Percentiles rank a stretch among this genome's conserved stretches.
Evolutionary conservation across 2,329 filamentous ascomycete genomes (phyloP).

Genomic region (Shiraia sp.): DNA sequence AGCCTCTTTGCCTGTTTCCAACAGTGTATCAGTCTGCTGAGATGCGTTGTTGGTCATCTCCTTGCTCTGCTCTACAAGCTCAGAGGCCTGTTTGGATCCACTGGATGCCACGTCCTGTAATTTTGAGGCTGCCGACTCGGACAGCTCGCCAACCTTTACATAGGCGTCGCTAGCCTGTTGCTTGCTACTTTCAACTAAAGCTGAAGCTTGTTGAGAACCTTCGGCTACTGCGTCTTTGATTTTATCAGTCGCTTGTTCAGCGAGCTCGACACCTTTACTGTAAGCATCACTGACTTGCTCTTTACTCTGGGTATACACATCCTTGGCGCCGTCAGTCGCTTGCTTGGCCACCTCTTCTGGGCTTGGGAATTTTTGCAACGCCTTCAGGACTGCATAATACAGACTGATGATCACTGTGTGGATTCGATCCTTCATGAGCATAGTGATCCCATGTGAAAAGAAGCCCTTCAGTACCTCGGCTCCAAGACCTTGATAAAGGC

Average conservation of each 20-base stretch:
- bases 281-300: constrained; percentile 26
- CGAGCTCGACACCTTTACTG: constrained; percentile 28
- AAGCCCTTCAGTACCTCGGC: constrained; percentile 83
- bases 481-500: constrained; percentile 75
- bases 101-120: constrained; percentile 7
- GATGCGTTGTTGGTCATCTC: constrained; percentile 2
- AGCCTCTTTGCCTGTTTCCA: constrained; percentile 29
- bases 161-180: constrained; percentile 21
- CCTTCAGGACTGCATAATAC: constrained; percentile 67
- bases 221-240: constrained; percentile 28
- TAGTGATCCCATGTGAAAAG: constrained; percentile 82
- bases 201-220: constrained; percentile 32
- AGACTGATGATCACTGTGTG: constrained; percentile 72
- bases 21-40: constrained; percentile 21
- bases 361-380: constrained; percentile 47
- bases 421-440: constrained; percentile 80
- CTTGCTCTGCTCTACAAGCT: constrained; percentile 6
- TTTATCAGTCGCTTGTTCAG: constrained; percentile 28
- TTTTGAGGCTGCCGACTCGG: constrained; percentile 12
- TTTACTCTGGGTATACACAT: constrained; percentile 39
- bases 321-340: constrained; percentile 34
- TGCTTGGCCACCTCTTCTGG: constrained; percentile 44
- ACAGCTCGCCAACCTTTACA: constrained; percentile 9
- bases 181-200: constrained; percentile 30
- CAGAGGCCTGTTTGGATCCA: constrained; percentile 11